These are phyloP conservation scores for Gigaspora rosea DNA, from an alignment of 192 early-diverging fungal genomes.

Conservation along the genomic window DNA sequence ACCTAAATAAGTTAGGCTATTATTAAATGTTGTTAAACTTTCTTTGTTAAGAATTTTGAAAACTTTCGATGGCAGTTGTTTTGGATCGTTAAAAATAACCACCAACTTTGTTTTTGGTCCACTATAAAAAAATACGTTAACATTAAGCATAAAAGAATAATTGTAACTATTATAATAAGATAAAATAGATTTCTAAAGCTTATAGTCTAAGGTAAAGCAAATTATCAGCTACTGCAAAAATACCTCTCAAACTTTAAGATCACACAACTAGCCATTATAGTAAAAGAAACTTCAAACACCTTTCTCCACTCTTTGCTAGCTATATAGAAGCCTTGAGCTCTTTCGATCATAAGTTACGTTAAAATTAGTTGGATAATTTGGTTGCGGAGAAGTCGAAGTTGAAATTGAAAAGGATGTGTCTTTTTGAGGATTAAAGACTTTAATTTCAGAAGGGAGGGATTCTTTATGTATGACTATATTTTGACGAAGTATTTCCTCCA, in stretches of 20 bases:
- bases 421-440: neutral
- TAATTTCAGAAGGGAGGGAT: neutral
- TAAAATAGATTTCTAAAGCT: too few relatives aligned
- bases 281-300: conserved; percentile 25
- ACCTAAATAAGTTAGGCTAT: neutral
- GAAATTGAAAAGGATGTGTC: neutral
- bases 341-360: neutral
- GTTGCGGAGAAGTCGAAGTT: neutral
- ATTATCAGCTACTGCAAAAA: neutral
- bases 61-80: conserved; percentile 2
- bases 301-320: conserved; percentile 16
- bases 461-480: conserved; percentile 7
- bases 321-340: conserved; percentile 20
- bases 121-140: neutral
- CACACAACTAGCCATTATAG: conserved; percentile 16
- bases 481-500: neutral
- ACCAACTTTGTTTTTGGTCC: neutral
- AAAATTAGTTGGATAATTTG: conserved; percentile 1
- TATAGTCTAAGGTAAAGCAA: too few relatives aligned
- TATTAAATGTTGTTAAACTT: neutral
- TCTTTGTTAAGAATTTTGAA: conserved; percentile 4
- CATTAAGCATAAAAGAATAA: neutral
- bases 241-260: conserved; percentile 25
- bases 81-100: conserved; percentile 16
- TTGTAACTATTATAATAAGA: neutral